Evolutionary conservation across 1,284 basidiomycete species (phyloP), one percentile per base, ranked within the genome.

Genomic region (Peniophora sp.): DNA sequence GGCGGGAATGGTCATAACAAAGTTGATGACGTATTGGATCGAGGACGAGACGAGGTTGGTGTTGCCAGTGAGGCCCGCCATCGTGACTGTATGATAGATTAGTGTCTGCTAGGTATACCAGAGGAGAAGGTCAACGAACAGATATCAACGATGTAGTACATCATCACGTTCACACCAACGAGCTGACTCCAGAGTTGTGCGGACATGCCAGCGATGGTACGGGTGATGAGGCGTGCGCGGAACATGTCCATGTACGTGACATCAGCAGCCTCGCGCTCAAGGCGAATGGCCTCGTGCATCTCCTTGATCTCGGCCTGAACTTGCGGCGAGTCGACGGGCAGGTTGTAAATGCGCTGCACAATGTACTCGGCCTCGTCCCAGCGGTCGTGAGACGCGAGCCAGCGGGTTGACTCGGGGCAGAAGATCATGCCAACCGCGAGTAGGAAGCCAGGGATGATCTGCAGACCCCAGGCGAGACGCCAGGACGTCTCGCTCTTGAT

Each of bases 381-480:
- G 27, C 47, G 47, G n/a, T 22, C 47, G 6, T 48, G 14, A 17
- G 24, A 17, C 16, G 17, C 47, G 47, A 48, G 47, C 47, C 47
- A 48, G 14, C 47, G 47, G 20, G 16, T 32, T 25, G 47, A 48
- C 22, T 48, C 47, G 14, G 47, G 47, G 14, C 34, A 27, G 27
- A 48, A 58, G 19, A 73, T 51, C 85, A 90, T 89, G 45, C 86
- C 84, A n/a, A 77, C 19, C 45, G 77, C 78, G 27, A 89, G 74
- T 10, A 89, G 55, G 52, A 87, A 74, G 11, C 81, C 87, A 25
- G 86, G 86, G 50, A 90, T 85, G 69, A 85, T 76, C 62, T 89
- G 87, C 17, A 90, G 68, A 52, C 81, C 84, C 85, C 85, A 88
- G 14, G 88, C 86, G 57, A 90, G 83, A 24, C 87, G 81, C 75